phyloP scores from a whole-genome alignment of 1,139 yeast genomes.

The Lodderomyces margitis region DNA sequence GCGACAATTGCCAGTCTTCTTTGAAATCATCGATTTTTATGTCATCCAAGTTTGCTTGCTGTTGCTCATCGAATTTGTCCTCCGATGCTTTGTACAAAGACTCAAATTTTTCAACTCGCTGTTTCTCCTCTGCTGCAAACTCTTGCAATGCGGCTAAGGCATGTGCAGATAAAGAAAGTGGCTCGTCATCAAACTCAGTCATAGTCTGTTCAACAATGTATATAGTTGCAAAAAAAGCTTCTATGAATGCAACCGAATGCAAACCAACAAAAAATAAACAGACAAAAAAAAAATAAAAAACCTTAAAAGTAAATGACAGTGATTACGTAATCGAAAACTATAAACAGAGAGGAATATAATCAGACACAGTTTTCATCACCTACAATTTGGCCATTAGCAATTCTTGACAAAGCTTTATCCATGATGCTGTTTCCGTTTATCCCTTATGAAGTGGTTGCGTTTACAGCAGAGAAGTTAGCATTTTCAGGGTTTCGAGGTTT shows the following conservation, averaged over 20 bases:
- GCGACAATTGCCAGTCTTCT: conserved; percentile 94
- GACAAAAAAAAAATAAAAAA: background rate
- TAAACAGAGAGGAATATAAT: background rate
- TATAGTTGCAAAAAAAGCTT: background rate
- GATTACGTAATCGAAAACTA: background rate
- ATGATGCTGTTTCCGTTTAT: conserved; percentile 25
- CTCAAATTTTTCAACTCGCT: conserved; percentile 58
- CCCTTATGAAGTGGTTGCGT: conserved; percentile 30
- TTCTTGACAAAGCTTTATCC: background rate
- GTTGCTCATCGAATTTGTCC: conserved; percentile 36
- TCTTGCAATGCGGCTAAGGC: conserved; percentile 78
- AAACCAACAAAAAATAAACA: background rate
- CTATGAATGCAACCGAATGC: conserved; percentile 1
- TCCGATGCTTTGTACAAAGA: conserved; percentile 60
- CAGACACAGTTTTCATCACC: too few relatives aligned
- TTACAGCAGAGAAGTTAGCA: conserved; percentile 29
- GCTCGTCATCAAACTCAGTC: conserved; percentile 44
- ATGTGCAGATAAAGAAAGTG: conserved; percentile 56
- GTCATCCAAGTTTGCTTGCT: conserved; percentile 10
- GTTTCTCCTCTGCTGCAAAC: conserved; percentile 65
- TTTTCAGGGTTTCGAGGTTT: conserved; percentile 39
- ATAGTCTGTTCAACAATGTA: conserved; percentile 1
- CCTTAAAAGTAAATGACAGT: background rate
- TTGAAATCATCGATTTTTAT: conserved; percentile 62
- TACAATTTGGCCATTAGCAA: background rate